Percentiles rank a stretch among this genome's conserved stretches.
These are phyloP conservation scores for Nematocida displodere DNA, from an alignment of 371 early-diverging fungal genomes.

Conservation along the genomic window DNA sequence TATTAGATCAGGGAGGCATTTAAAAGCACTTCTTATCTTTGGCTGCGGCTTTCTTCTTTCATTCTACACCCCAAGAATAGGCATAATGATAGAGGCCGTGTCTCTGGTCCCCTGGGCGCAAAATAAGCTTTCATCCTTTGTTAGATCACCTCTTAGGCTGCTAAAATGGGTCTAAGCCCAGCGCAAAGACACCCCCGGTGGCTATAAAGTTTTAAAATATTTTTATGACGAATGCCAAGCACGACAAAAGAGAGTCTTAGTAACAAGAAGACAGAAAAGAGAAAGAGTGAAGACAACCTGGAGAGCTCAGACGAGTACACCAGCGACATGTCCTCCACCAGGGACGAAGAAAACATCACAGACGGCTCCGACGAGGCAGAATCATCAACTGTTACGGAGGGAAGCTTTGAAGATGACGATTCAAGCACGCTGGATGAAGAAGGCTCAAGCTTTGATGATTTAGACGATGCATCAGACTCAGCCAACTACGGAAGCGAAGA, in stretches of 20 bases:
- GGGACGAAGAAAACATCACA: constrained; percentile 11
- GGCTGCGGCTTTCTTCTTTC: constrained; percentile 18
- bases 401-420: constrained; percentile 10
- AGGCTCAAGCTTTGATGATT: constrained; percentile 34
- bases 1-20: no score
- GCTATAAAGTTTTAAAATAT: constrained; percentile 34
- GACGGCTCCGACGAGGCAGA: constrained; percentile 5
- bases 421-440: constrained; percentile 17
- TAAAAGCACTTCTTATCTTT: background rate
- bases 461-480: constrained; percentile 13
- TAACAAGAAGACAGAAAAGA: constrained; percentile 21
- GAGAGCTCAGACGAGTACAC: constrained; percentile 24
- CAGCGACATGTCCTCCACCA: background rate
- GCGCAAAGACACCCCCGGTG: background rate
- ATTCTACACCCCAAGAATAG: background rate
- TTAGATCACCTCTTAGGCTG: background rate
- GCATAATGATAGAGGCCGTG: constrained; percentile 23
- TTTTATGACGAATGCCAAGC: constrained; percentile 25
- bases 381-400: constrained; percentile 40
- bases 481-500: constrained; percentile 30
- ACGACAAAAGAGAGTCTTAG: no score
- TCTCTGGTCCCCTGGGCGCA: constrained; percentile 1
- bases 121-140: background rate
- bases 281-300: constrained; percentile 28
- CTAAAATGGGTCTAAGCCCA: background rate